These are phyloP conservation scores for Linum trigynum DNA, from an alignment of 345 rosid species.

Conservation along the genomic window DNA sequence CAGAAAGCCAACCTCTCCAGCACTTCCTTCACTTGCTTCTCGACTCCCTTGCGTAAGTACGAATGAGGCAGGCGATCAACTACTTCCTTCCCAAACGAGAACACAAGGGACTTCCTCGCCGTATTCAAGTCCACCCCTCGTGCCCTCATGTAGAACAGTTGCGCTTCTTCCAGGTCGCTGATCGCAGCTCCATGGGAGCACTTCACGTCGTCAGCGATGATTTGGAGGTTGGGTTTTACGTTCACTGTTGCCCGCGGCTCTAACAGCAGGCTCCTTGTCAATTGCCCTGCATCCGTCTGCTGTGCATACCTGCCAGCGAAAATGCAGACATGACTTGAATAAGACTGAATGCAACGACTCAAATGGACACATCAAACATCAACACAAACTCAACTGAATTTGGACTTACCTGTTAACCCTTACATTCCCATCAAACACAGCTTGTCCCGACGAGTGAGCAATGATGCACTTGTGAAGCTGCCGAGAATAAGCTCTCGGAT, in stretches of 20 bases:
- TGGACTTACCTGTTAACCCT: conserved; percentile 64
- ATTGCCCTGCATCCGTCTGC: conserved; percentile 84
- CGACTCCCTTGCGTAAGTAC: conserved; percentile 37
- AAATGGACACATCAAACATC: background rate
- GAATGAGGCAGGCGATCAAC: conserved; percentile 44
- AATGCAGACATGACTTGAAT: background rate
- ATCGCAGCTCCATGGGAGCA: conserved; percentile 98
- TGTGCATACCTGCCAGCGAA: conserved; percentile 58
- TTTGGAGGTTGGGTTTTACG: conserved; percentile 90
- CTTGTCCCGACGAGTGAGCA: conserved; percentile 82
- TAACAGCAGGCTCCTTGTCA: conserved; percentile 73
- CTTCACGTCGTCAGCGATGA: conserved; percentile 78
- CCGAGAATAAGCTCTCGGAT: conserved; percentile 66
- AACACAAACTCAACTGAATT: background rate
- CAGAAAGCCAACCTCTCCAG: conserved; percentile 16
- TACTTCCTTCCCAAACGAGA: conserved; percentile 79
- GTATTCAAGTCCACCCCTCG: conserved; percentile 69
- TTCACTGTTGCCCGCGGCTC: conserved; percentile 85
- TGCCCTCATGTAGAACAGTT: conserved; percentile 80
- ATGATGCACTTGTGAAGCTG: conserved; percentile 96
- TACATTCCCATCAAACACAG: conserved; percentile 87
- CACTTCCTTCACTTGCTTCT: conserved; percentile 46
- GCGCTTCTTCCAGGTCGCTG: conserved; percentile 80
- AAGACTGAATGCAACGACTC: background rate
- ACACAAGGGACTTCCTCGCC: conserved; percentile 72